Evolutionary conservation across 2,329 filamentous ascomycete genomes (phyloP).

Genomic region (Aplosporella prunicola): DNA sequence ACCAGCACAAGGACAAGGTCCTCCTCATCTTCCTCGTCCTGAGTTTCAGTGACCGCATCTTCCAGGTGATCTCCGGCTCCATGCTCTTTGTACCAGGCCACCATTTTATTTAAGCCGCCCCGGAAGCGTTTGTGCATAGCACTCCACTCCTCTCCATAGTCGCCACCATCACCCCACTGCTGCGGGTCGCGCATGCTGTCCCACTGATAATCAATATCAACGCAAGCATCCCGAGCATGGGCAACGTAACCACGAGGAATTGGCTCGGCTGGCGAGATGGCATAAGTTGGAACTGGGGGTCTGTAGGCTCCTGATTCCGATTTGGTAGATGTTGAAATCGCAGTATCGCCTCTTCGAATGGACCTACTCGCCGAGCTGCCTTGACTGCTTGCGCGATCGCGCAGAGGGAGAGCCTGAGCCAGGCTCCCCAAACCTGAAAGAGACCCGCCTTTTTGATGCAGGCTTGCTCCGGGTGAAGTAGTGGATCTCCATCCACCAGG

Average conservation of each 20-base stretch:
- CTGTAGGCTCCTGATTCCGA: slow-evolving; percentile 44
- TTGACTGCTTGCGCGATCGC: slow-evolving; percentile 40
- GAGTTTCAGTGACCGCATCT: slow-evolving; percentile 18
- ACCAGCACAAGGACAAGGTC: slow-evolving; percentile 75
- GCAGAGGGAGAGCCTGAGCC: slow-evolving; percentile 29
- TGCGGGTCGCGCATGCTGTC: slow-evolving; percentile 75
- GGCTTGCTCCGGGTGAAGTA: slow-evolving; percentile 15
- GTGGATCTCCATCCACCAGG: slow-evolving; percentile 46
- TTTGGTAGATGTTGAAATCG: slow-evolving; percentile 18
- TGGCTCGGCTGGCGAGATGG: slow-evolving; percentile 66
- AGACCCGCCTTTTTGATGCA: slow-evolving; percentile 14
- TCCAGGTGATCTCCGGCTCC: slow-evolving; percentile 30
- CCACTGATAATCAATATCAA: slow-evolving; percentile 89
- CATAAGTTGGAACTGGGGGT: slow-evolving; percentile 71
- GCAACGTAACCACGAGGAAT: slow-evolving; percentile 84
- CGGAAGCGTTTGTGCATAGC: slow-evolving; percentile 88
- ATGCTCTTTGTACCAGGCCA: slow-evolving; percentile 69
- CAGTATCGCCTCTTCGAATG: slow-evolving; percentile 17
- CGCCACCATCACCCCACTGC: slow-evolving; percentile 79
- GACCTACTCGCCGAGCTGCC: slow-evolving; percentile 20
- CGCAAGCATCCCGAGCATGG: slow-evolving; percentile 79
- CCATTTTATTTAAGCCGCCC: slow-evolving; percentile 64
- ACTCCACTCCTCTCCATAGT: slow-evolving; percentile 89
- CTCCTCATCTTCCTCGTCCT: slow-evolving; percentile 41
- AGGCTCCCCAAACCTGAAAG: slow-evolving; percentile 26